Base-by-base conservation (phyloP, 352 stramenopile species). In the Aphanomyces euteiches region DNA sequence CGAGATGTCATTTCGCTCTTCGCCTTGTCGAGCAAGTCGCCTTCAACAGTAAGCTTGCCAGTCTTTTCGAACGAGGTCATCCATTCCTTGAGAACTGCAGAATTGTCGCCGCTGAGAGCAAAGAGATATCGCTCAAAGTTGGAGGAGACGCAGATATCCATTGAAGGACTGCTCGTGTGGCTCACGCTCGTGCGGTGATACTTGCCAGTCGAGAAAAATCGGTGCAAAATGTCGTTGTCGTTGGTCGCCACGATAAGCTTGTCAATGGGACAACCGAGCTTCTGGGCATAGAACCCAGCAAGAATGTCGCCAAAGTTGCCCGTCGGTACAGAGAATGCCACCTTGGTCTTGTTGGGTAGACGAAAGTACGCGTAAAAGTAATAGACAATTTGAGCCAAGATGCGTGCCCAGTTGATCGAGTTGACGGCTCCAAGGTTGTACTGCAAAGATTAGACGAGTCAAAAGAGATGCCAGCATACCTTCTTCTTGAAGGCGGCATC, bases 61-160 rank as follows among this genome's bases (percentile, higher is more conserved):
- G 92, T 98, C 57, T 84, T 77, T 81, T 99, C 96, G 76, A 99
- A 99, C 17, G 73, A 80, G 45, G 90, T 79, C 94, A 99, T 99
- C 95, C 95, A 98, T 19, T 83, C 79, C 28, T 85, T 79, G 59
- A 99, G 75, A 37, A 92, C 82, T n/a, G 77, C 77, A 8, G 93
- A 65, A 76, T 99, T 89, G 72, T 99, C 94, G n/a, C 93, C 96
- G 21, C 85, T 83, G 34, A 99, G 81, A 69, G 97, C 90, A 74
- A 98, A 99, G 2, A 99, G 82, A 81, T 98, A 99, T 34, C 97
- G 85, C 79, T 99, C 97, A 81, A 99, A 99, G 85, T 99, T 99
- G 73, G 91, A 98, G 48, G 92, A 98, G 5, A 99, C 96, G 74
- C 95, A 99, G 74, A 99, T 99, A 77, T 99, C 97, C 97, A 99